These are phyloP conservation scores for Beauveria rudraprayagi DNA, from an alignment of 2,329 filamentous ascomycete species.

Conservation along the genomic window DNA sequence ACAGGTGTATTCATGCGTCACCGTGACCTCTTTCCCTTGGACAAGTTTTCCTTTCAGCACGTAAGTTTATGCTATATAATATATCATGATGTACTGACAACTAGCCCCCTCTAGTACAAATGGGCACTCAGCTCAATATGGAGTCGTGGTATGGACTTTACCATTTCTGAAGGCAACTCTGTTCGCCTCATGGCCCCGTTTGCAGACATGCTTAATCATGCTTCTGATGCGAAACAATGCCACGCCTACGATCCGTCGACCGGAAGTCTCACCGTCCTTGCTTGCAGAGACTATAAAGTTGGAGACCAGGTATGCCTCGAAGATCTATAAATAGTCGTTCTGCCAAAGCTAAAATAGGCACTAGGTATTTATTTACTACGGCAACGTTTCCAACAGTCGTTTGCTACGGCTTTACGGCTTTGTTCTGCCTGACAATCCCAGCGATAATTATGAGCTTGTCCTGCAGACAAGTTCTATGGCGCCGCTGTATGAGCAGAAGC, in stretches of 20 bases:
- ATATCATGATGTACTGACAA: background rate
- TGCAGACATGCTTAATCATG: constrained; percentile 31
- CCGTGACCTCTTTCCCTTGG: constrained; percentile 25
- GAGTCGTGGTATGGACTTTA: constrained; percentile 28
- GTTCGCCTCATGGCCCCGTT: constrained; percentile 22
- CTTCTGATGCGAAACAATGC: constrained; percentile 24
- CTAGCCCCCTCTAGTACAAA: constrained; percentile 21
- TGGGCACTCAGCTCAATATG: constrained; percentile 23
- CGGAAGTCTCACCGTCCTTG: constrained; percentile 23
- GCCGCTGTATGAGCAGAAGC: constrained; percentile 26
- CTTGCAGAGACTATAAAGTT: constrained; percentile 19
- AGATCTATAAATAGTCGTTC: too few relatives aligned
- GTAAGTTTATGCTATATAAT: constrained; percentile 16
- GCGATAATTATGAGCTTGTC: constrained; percentile 29
- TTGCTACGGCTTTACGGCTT: constrained; percentile 31
- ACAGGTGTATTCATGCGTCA: constrained; percentile 21
- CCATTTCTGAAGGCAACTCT: background rate
- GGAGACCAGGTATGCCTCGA: constrained; percentile 22
- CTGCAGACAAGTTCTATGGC: constrained; percentile 26
- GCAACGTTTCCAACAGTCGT: constrained; percentile 25
- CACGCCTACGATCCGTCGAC: constrained; percentile 26
- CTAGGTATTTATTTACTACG: constrained; percentile 25
- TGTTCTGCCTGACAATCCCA: constrained; percentile 25
- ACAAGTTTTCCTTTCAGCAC: constrained; percentile 25
- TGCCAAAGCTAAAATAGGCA: too few relatives aligned